These are phyloP conservation scores for Tulasnella sp. DNA, from an alignment of 768 basidiomycete genomes.

Conservation along the genomic window DNA sequence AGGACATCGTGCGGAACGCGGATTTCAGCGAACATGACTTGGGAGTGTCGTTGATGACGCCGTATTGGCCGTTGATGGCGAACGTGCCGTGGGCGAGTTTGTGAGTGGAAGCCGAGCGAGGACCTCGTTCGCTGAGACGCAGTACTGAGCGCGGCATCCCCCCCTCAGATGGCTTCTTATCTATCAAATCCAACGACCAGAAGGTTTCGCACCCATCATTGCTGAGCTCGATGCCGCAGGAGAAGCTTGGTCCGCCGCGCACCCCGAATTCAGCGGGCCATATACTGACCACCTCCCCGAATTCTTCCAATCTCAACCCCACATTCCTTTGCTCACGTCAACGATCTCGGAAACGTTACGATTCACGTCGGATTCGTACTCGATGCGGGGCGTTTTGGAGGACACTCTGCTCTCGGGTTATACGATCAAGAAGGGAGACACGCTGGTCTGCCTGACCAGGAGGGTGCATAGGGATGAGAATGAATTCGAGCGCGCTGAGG, in stretches of 20 bases:
- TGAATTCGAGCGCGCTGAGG: not conserved
- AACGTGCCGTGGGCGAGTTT: no score
- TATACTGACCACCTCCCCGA: constrained; percentile 8
- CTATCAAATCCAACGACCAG: no score
- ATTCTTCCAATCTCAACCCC: constrained; percentile 24
- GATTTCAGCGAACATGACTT: not conserved
- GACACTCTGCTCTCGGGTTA: constrained; percentile 12
- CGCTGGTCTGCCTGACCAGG: constrained; percentile 6
- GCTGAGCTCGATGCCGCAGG: constrained; percentile 23
- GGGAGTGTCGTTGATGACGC: not conserved
- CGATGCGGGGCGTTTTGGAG: constrained; percentile 16
- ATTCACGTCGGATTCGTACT: constrained; percentile 23
- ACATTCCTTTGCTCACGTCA: constrained; percentile 14
- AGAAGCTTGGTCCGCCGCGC: not conserved
- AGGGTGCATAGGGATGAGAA: constrained; percentile 11
- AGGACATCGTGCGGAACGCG: constrained; percentile 7
- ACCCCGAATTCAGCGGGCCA: not conserved
- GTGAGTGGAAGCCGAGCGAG: no score
- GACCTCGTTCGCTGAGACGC: no score
- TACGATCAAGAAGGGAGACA: constrained; percentile 24
- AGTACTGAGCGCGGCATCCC: no score
- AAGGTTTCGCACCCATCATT: constrained; percentile 16
- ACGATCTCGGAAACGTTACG: constrained; percentile 22
- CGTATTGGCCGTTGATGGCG: not conserved
- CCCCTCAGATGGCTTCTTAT: no score